Base-by-base conservation (phyloP, 805 yeast species). In the Nakazawaea ambrosiae region DNA sequence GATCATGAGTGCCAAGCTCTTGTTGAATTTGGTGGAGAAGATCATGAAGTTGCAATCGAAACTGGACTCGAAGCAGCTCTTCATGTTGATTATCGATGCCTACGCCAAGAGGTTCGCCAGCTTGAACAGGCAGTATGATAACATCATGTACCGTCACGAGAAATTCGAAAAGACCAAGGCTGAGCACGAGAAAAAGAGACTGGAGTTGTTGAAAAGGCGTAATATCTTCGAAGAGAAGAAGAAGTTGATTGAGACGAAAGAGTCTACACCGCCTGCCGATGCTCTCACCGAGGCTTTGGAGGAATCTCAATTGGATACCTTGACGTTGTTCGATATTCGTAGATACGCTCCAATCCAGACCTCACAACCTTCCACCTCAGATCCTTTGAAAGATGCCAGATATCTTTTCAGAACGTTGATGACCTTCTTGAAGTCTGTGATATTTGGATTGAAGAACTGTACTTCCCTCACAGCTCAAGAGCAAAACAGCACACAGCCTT, bases 1-100 rank as follows among this genome's bases (percentile, higher is more conserved):
- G 57, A 84, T 89, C 8, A 88, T 92, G 97, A 84, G 96, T 60
- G 96, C 97, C 2, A 90, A 89, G 58, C 65, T 92, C 23, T 60
- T 92, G 23, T 60, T 90, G 44, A 94, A 92, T 56, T 65, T 94
- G 49, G 90, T 92, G 16, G 98, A 94, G 47, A 66, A 95, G 31
- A 82, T 92, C 27, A 70, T 83, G 73, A 82, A 83, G 50, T 58
- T 89, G 48, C 89, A 84, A 28, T 82, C 83, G 37, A 84, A 84
- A 47, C 71, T 75, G 20, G 96, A 92, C 45, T 83, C 87, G 2
- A 68, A 92, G 37, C 95, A 87, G 55, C 63, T 94, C 37, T 74
- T 88, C 61, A 75, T 92, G 73, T 68, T 83, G 27, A 88, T 92
- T 46, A 79, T 92, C 36, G 89, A 86, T 52, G 81, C 96, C 0